phyloP scores from a whole-genome alignment of 208 protist genomes.

The Wallacemonas collosoma region DNA sequence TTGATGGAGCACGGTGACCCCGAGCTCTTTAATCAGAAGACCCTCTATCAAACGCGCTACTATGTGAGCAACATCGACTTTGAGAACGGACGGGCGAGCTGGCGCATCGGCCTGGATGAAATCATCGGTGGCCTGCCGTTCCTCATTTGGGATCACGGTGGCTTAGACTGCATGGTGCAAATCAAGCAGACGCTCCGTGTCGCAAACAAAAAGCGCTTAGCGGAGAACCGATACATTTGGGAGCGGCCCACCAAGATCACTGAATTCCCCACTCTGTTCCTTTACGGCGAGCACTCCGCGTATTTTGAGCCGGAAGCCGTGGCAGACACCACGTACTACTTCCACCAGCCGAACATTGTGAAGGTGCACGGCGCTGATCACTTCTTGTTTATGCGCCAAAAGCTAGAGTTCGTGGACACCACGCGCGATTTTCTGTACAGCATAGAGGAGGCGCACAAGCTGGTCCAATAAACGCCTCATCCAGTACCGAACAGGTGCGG shows the following conservation, averaged over 20 bases:
- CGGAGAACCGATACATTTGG: constrained; percentile 27
- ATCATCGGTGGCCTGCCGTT: constrained; percentile 37
- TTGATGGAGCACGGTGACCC: constrained; percentile 35
- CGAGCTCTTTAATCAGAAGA: constrained; percentile 38
- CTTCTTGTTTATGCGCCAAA: constrained; percentile 51
- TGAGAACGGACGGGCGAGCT: constrained; percentile 17
- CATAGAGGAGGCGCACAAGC: constrained; percentile 23
- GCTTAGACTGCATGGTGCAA: constrained; percentile 21
- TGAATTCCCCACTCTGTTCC: constrained; percentile 30
- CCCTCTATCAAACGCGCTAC: constrained; percentile 44
- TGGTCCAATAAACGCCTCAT: neutral
- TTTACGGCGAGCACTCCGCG: constrained; percentile 39
- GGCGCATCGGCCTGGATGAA: constrained; percentile 41
- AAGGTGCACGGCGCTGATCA: constrained; percentile 42
- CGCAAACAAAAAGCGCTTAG: constrained; percentile 20
- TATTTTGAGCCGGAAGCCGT: constrained; percentile 30
- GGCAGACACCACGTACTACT: constrained; percentile 26
- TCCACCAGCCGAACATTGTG: constrained; percentile 30
- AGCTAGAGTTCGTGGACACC: constrained; percentile 31
- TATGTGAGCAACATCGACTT: constrained; percentile 48
- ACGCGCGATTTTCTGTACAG: constrained; percentile 34
- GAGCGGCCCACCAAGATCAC: constrained; percentile 28
- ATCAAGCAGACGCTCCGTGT: constrained; percentile 19
- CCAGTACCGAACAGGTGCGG: no score
- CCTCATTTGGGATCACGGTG: constrained; percentile 38